phyloP scores from a whole-genome alignment of 2,329 filamentous ascomycete genomes.

The Hypoxylon sp. region DNA sequence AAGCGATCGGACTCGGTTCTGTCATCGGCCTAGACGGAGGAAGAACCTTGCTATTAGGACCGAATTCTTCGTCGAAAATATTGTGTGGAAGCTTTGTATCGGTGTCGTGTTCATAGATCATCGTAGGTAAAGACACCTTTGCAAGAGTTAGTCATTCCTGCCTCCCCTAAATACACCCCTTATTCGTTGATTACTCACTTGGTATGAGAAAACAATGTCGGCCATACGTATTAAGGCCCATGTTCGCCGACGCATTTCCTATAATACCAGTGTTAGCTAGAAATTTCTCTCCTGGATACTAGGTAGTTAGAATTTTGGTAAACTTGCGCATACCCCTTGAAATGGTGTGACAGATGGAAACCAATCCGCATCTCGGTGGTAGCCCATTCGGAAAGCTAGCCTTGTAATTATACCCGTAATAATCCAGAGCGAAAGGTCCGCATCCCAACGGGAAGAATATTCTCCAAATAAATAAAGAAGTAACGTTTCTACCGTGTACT shows the following conservation, averaged over 20 bases:
- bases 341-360: constrained; percentile 81
- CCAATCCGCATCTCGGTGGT: constrained; percentile 83
- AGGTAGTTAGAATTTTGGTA: background rate
- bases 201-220: constrained; percentile 84
- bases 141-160: constrained; percentile 24
- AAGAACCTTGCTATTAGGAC: constrained; percentile 75
- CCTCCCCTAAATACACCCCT: too few species aligned
- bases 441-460: constrained; percentile 80
- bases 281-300: background rate
- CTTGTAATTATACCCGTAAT: constrained; percentile 70
- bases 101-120: constrained; percentile 81
- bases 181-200: constrained; percentile 67
- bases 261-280: constrained; percentile 32
- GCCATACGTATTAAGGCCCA: constrained; percentile 81
- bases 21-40: constrained; percentile 77
- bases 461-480: constrained; percentile 83
- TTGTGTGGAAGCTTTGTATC: constrained; percentile 83
- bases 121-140: constrained; percentile 71
- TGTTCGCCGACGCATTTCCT: constrained; percentile 79
- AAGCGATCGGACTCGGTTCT: constrained; percentile 82
- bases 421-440: constrained; percentile 77
- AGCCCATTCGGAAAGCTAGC: constrained; percentile 78
- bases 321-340: constrained; percentile 69
- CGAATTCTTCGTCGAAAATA: constrained; percentile 85
- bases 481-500: constrained; percentile 84